Evolutionary conservation across 2,329 filamentous ascomycete species (phyloP), one percentile per base, ranked within the genome.

Genomic region (Teratosphaeriaceae sp.): DNA sequence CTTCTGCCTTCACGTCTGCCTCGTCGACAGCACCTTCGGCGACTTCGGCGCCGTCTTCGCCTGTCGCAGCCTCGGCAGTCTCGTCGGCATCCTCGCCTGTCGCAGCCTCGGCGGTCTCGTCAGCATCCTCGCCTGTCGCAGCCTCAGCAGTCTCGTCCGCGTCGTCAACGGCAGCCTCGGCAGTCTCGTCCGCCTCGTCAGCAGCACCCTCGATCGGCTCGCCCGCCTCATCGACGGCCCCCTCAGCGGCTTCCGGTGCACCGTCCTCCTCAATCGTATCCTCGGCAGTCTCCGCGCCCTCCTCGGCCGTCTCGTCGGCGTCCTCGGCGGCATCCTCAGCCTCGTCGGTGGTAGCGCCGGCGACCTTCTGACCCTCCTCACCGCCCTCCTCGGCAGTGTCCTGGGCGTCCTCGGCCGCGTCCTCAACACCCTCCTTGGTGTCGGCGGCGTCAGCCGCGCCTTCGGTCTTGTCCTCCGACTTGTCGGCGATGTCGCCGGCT

Each of bases 401-500:
- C 26, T 58, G 39, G 20, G 53, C 54, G 33, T 51, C 59, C n/a
- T 58, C 59, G 6, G 58, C 51, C 29, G 48, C 52, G 21, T 43
- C 59, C 6, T 44, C 39, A 18, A 45, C 44, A 58, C 55, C 22
- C 54, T 54, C 61, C 58, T 22, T 39, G 8, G 31, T 40, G 26
- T 31, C 29, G 29, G 31, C 5, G 5, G 31, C 31, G 5, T 34
- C 27, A 4, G 13, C 15, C 9, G 31, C 5, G 15, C 15, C 31
- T 18, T 34, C 31, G 18, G 54, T 57, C 27, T 49, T 57, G 21
- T 63, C 60, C 24, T 53, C 52, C 15, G 51, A 55, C 56, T 72
- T 69, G 52, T 66, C 65, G 22, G 69, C 69, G 30, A 71, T 57
- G 43, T 65, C 65, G n/a, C 64, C 65, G 26, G 69, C 70, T 53